A percentile compares a stretch with the other conserved stretches of the same genome.
Conservation (phyloP, 176 grass and related monocot genomes). For the Carex littledalei region DNA sequence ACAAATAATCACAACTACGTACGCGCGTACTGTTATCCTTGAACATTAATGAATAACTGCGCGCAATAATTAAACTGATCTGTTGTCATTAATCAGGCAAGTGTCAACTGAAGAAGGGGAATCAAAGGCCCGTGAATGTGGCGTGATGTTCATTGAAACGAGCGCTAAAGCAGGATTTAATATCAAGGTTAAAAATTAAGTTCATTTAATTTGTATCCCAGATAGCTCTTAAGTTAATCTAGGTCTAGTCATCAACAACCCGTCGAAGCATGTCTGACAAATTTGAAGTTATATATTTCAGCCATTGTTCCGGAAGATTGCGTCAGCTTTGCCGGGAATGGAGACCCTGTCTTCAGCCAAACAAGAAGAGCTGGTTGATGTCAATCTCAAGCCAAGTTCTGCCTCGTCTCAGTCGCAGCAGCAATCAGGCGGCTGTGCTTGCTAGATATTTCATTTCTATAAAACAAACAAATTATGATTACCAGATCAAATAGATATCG, state of each 20-base stretch:
- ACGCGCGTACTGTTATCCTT: background rate
- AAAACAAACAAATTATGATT: too few species aligned
- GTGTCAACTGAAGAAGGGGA: slow-evolving; percentile 74
- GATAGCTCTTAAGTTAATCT: background rate
- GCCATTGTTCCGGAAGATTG: slow-evolving; percentile 96
- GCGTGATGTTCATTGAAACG: slow-evolving; percentile 77
- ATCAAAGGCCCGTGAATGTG: slow-evolving; percentile 51
- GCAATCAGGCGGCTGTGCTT: slow-evolving; percentile 78
- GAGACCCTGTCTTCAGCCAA: slow-evolving; percentile 86
- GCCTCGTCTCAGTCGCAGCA: slow-evolving; percentile 68
- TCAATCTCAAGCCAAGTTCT: slow-evolving; percentile 72
- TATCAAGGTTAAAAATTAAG: slow-evolving; percentile 48
- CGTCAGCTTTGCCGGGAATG: slow-evolving; percentile 93
- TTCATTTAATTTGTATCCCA: background rate
- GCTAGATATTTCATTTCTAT: slow-evolving; percentile 25
- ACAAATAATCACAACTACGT: background rate
- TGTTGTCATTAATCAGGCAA: slow-evolving; percentile 43
- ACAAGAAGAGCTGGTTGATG: slow-evolving; percentile 96
- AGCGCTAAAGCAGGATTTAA: slow-evolving; percentile 90
- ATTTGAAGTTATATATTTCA: slow-evolving; percentile 15
- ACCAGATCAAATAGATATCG: background rate
- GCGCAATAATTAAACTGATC: background rate
- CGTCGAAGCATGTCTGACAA: background rate
- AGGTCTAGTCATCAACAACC: too few species aligned
- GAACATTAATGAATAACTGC: too few species aligned